A percentile compares a stretch with the other conserved stretches of the same genome.
phyloP scores from a whole-genome alignment of 1,284 basidiomycete genomes.

The Stygiomarasmius scandens region DNA sequence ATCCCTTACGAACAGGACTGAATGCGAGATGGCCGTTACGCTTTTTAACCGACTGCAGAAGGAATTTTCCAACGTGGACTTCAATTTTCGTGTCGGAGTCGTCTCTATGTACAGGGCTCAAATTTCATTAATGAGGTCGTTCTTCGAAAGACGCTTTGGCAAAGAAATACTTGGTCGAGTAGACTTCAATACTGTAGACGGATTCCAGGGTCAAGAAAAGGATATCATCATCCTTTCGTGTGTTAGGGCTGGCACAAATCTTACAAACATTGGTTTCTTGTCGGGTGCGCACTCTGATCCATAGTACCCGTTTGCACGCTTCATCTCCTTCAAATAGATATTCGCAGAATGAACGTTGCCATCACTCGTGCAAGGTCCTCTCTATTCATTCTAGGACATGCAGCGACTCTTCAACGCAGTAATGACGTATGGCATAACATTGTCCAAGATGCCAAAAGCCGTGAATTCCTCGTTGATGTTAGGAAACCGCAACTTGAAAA shows the following conservation, averaged over 20 bases:
- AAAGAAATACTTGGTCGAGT: slow-evolving; percentile 71
- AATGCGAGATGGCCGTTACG: slow-evolving; percentile 79
- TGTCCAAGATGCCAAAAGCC: slow-evolving; percentile 71
- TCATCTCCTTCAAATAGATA: slow-evolving; percentile 51
- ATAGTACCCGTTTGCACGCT: slow-evolving; percentile 7
- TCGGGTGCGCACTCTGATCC: slow-evolving; percentile 58
- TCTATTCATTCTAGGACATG: slow-evolving; percentile 92
- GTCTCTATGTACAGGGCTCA: slow-evolving; percentile 97
- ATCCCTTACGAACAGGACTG: slow-evolving; percentile 80
- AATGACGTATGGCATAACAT: slow-evolving; percentile 82
- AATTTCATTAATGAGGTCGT: slow-evolving; percentile 73
- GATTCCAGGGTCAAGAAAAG: slow-evolving; percentile 98
- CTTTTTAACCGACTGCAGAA: slow-evolving; percentile 77
- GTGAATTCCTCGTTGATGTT: slow-evolving; percentile 58
- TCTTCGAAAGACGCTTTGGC: slow-evolving; percentile 79
- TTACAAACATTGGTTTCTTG: slow-evolving; percentile 86
- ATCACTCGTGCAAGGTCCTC: slow-evolving; percentile 95
- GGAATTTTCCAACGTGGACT: slow-evolving; percentile 67
- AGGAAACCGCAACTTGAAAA: slow-evolving; percentile 20
- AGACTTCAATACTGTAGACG: slow-evolving; percentile 98
- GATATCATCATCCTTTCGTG: slow-evolving; percentile 95
- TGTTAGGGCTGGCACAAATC: slow-evolving; percentile 86
- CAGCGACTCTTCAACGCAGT: slow-evolving; percentile 83
- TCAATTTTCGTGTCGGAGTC: slow-evolving; percentile 84
- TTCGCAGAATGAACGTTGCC: slow-evolving; percentile 95